These are phyloP conservation scores for Rhizopogon roseolus DNA, from an alignment of 768 basidiomycete species.

Conservation along the genomic window DNA sequence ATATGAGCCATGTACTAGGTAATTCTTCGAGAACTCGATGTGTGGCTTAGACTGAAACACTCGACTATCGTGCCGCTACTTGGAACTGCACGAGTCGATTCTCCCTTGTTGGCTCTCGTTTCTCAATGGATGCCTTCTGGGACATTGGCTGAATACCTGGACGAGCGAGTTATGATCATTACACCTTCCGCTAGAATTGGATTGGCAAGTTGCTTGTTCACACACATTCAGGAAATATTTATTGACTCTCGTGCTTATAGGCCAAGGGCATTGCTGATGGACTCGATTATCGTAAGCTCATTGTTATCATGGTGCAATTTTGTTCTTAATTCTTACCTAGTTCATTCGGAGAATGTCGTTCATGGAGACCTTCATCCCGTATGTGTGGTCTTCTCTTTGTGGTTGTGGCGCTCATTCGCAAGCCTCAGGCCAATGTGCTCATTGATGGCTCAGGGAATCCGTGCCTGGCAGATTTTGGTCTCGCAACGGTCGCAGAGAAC, in stretches of 20 bases:
- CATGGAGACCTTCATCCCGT: neutral
- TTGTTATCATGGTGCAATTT: no score
- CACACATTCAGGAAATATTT: no score
- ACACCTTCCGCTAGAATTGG: no score
- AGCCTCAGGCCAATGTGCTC: neutral
- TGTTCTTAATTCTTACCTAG: neutral
- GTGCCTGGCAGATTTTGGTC: neutral
- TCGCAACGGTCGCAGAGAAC: neutral
- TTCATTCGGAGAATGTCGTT: no score
- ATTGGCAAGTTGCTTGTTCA: no score
- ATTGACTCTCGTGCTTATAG: no score
- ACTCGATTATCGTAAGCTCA: no score
- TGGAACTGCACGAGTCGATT: constrained; percentile 4
- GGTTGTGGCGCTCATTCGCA: neutral
- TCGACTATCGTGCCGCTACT: constrained; percentile 14
- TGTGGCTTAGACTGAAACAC: constrained; percentile 15
- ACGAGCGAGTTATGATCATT: no score
- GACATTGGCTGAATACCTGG: no score
- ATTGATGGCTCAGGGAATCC: neutral
- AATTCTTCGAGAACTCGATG: constrained; percentile 14
- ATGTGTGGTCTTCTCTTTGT: neutral
- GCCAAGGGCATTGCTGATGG: no score
- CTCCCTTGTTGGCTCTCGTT: no score
- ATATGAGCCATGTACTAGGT: constrained; percentile 1
- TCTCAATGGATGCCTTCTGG: no score